Conservation (phyloP, 1,284 basidiomycete species). For the Blastosporella zonata region DNA sequence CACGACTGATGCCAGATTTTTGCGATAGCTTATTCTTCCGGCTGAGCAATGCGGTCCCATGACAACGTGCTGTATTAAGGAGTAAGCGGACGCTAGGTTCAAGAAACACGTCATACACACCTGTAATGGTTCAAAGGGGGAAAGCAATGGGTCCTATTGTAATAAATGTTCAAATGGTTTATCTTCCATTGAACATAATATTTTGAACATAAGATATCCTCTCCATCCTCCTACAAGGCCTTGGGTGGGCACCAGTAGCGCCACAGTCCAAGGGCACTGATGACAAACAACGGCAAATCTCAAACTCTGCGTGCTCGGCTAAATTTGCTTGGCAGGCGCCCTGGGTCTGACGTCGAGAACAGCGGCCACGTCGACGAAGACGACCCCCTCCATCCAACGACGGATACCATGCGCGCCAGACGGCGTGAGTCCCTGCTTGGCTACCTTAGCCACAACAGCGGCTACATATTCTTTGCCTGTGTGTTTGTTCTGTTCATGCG, state of each 20-base stretch:
- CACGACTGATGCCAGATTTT: constrained; percentile 36
- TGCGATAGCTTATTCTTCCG: constrained; percentile 35
- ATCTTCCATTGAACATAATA: too few relatives aligned
- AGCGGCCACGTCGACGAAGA: constrained; percentile 6
- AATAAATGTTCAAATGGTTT: too few relatives aligned
- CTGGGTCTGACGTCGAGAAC: constrained; percentile 4
- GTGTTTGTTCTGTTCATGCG: constrained; percentile 56
- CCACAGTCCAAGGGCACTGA: too few relatives aligned
- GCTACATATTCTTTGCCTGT: constrained; percentile 44
- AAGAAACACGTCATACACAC: constrained; percentile 19
- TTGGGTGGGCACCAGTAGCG: too few relatives aligned
- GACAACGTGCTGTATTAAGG: constrained; percentile 31
- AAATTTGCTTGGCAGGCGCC: constrained; percentile 3
- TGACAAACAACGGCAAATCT: constrained; percentile 2
- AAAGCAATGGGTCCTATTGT: constrained; percentile 23
- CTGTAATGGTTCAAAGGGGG: constrained; percentile 30
- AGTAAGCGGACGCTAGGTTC: background rate
- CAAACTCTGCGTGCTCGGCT: background rate
- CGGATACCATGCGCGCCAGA: constrained; percentile 16
- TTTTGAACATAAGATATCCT: too few relatives aligned
- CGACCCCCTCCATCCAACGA: background rate
- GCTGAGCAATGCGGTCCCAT: constrained; percentile 26
- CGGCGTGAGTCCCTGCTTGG: constrained; percentile 12
- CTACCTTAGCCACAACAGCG: constrained; percentile 30
- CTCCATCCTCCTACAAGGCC: too few relatives aligned